phyloP scores from a whole-genome alignment of 2,329 filamentous ascomycete species.

The Uncinocarpus reesii region DNA sequence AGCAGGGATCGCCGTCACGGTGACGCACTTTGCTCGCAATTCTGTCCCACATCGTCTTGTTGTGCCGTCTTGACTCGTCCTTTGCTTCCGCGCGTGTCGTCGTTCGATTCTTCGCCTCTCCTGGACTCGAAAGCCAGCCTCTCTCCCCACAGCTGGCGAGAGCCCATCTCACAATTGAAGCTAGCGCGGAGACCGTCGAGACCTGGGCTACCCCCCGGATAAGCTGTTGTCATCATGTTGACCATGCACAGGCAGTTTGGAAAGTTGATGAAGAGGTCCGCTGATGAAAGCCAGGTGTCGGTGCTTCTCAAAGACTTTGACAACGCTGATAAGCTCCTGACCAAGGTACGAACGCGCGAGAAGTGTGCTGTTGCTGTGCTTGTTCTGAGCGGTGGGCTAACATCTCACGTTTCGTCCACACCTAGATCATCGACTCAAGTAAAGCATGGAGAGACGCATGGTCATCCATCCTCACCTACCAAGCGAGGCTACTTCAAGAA shows the following conservation, averaged over 20 bases:
- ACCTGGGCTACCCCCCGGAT: background rate
- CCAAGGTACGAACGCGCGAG: slow-evolving; percentile 46
- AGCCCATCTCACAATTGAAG: background rate
- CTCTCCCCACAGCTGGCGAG: background rate
- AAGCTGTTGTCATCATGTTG: slow-evolving; percentile 24
- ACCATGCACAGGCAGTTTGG: slow-evolving; percentile 62
- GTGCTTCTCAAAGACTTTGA: slow-evolving; percentile 69
- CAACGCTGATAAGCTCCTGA: slow-evolving; percentile 63
- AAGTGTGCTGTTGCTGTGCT: background rate
- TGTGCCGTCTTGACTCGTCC: background rate
- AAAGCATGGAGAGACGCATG: slow-evolving; percentile 70
- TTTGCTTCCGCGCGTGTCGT: background rate
- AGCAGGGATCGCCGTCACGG: background rate
- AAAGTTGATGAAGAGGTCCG: slow-evolving; percentile 58
- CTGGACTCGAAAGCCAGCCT: background rate
- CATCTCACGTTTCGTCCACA: background rate
- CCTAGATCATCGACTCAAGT: slow-evolving; percentile 62
- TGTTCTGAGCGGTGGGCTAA: background rate
- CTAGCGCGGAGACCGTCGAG: background rate
- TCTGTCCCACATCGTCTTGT: background rate
- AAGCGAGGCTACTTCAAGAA: slow-evolving; percentile 56
- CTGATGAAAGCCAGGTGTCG: slow-evolving; percentile 66
- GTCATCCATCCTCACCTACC: slow-evolving; percentile 59
- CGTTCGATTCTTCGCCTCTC: background rate
- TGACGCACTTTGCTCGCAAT: slow-evolving; percentile 1